These are phyloP conservation scores for Quercus agrifolia DNA, from an alignment of 306 rosid species.

Conservation along the genomic window DNA sequence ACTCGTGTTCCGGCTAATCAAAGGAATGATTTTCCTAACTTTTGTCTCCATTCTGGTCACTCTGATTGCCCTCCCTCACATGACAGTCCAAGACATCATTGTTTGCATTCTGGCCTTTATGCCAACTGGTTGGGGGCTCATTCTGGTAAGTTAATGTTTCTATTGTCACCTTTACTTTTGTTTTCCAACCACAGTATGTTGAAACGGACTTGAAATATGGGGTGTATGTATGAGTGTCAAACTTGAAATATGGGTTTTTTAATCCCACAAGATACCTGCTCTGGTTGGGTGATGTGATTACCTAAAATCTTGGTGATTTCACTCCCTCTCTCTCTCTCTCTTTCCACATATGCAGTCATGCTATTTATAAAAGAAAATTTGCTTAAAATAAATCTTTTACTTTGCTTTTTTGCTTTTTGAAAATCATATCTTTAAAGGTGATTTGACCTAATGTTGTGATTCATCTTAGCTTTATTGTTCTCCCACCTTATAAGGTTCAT, in stretches of 20 bases:
- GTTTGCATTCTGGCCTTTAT: slow-evolving; percentile 97
- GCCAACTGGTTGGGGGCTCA: slow-evolving; percentile 99
- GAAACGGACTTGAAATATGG: background rate
- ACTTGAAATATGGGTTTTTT: background rate
- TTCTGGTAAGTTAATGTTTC: slow-evolving; percentile 56
- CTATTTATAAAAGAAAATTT: background rate
- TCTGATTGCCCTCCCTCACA: slow-evolving; percentile 80
- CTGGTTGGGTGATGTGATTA: background rate
- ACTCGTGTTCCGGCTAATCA: slow-evolving; percentile 86
- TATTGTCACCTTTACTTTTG: background rate
- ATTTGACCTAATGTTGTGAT: background rate
- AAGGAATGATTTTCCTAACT: slow-evolving; percentile 88
- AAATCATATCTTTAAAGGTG: background rate
- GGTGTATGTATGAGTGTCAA: too few species aligned
- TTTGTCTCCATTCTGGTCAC: slow-evolving; percentile 71
- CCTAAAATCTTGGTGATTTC: background rate
- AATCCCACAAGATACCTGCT: background rate
- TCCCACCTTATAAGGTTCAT: too few species aligned
- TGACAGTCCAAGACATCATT: slow-evolving; percentile 83
- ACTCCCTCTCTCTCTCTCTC: background rate
- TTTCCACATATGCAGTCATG: background rate
- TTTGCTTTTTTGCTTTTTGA: too few species aligned
- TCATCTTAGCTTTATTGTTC: too few species aligned
- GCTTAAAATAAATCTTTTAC: background rate
- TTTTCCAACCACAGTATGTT: background rate